Base-by-base conservation (phyloP, 495 filamentous ascomycete species). In the Podospora appendiculata region DNA sequence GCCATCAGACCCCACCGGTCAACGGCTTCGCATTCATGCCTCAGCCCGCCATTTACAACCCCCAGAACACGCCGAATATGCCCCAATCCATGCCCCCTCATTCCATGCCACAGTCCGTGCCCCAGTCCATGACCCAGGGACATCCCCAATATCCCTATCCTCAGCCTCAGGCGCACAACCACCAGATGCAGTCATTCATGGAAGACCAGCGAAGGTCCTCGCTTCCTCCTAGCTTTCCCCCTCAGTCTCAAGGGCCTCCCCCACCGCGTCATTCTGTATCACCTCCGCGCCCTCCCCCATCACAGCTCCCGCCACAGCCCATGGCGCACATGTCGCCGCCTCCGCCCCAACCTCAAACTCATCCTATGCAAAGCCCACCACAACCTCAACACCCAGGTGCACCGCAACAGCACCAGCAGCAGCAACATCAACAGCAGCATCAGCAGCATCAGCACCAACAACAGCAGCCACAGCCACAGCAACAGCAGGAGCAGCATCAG, bases 21-120 rank as follows among this genome's bases (percentile, higher is more conserved):
- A 92, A 91, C 70, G 86, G 85, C 44, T 93, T 82, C 69, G 79
- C 84, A 14, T 95, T 91, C 63, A 89, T 94, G 79, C 79, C 88
- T 8, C 88, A 93, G 57, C 84, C 88, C 3, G 81, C 88, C 25
- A 85, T 95, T 58, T 95, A 92, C 66, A 89, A 89, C 62, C 82
- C 83, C 8, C 89, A 89, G 58, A 77, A 79, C 47, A 62, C 71
- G 51, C 61, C 75, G 33, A 70, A 66, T 33, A 78, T 77, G 61
- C 66, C 67, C 33, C 70, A 48, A 57, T 70, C 46, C 62, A 76
- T 62, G 47, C 70, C 73, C 46, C 71, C 70, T 48, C 77, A 78
- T 32, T 63, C 71, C 11, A 61, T 71, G 45, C 67, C 66, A 17
- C 72, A 70, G 54, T 68, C 68, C 51, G 67, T 67, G 8, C 69